Base-by-base conservation (phyloP, 2,329 filamentous ascomycete genomes). In the Mariannaea sp. region DNA sequence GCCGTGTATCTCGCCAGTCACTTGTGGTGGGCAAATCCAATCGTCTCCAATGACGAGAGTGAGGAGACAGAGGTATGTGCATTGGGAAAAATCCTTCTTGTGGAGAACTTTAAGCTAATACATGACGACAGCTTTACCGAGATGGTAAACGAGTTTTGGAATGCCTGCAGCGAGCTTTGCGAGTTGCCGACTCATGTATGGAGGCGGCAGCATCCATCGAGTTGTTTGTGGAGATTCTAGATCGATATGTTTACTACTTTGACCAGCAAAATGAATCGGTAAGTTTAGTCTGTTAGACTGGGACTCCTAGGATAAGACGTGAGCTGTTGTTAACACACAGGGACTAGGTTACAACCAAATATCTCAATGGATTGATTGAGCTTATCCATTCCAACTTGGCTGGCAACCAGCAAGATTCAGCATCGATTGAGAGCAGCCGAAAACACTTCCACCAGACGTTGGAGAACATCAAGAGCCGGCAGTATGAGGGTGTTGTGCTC, bases 221-320 rank as follows among this genome's bases (percentile, higher is more conserved):
- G 75, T 82, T 99, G 42, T 99, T 99, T 74, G 93, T 99, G 52
- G 94, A 99, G 76, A 99, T 99, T 59, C 78, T 99, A 50, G 97
- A 99, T 73, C 86, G 94, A 73, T 99, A 99, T 71, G 92, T 97
- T 47, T 99, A 99, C 74, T 99, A 97, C 77, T 99, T 97, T 76
- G 94, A 99, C 73, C 93, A 99, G 73, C 91, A 96, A 70, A 99
- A 99, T 73, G 94, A 99, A 75, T 92, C 92, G 61, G 94, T 84
- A 71, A 68, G 80, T 68, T 26, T 16, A n/a, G 9, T 14, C 4
- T 3, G n/a, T n/a, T n/a, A n/a, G n/a, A n/a, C n/a, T 14, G 26
- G 5, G 4, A 17, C 6, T 17, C 16, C 22, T 14, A 27, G n/a
- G n/a, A n/a, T 30, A 4, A 30, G 29, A 13, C 33, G 24, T 19